These are phyloP conservation scores for Fusarium sp. DNA, from an alignment of 2,329 filamentous ascomycete species.

Conservation along the genomic window DNA sequence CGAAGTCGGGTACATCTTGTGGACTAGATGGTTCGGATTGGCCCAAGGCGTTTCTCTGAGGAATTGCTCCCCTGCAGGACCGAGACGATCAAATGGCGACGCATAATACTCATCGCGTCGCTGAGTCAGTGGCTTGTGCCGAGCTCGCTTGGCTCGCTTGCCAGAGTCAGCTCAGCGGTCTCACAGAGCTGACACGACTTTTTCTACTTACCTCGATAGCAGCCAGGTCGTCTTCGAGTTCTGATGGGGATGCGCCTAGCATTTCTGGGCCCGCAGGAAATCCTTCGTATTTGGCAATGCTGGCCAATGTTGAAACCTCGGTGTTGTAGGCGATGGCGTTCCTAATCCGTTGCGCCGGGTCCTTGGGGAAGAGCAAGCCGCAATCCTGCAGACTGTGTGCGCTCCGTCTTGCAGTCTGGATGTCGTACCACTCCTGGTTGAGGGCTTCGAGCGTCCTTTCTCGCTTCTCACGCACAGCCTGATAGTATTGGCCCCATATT, in stretches of 20 bases:
- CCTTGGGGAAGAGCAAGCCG: conserved; percentile 84
- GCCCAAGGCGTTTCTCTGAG: conserved; percentile 94
- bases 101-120: conserved; percentile 66
- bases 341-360: conserved; percentile 82
- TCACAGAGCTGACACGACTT: conserved; percentile 38
- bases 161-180: conserved; percentile 36
- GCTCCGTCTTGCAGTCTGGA: conserved; percentile 89
- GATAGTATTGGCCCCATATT: conserved; percentile 91
- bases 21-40: conserved; percentile 86
- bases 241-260: conserved; percentile 77
- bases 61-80: conserved; percentile 86
- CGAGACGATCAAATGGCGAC: conserved; percentile 65
- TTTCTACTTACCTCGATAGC: conserved; percentile 81
- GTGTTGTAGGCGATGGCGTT: conserved; percentile 95
- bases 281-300: conserved; percentile 93
- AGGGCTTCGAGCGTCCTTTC: conserved; percentile 85
- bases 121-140: conserved; percentile 58
- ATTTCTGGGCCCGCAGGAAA: conserved; percentile 96
- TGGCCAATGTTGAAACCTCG: conserved; percentile 92
- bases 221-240: conserved; percentile 89
- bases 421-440: conserved; percentile 92
- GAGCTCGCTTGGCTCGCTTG: conserved; percentile 54
- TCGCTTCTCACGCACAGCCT: conserved; percentile 85
- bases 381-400: conserved; percentile 87
- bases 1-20: conserved; percentile 64